These are phyloP conservation scores for Fusarium hostae DNA, from an alignment of 2,329 filamentous ascomycete genomes.

Conservation along the genomic window DNA sequence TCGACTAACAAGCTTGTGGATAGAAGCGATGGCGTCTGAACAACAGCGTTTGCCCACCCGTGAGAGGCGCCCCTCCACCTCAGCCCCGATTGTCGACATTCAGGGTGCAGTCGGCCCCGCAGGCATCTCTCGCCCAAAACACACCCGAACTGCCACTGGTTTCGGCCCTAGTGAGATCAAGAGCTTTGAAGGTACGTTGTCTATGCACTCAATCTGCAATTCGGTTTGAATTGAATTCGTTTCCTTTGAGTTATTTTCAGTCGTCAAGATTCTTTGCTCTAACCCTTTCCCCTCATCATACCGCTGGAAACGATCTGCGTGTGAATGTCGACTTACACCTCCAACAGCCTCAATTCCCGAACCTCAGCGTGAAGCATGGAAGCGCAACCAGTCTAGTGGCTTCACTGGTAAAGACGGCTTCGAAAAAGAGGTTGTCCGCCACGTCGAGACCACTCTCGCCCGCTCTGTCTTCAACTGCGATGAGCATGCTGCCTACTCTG, in stretches of 20 bases:
- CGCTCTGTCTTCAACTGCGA: slow-evolving; percentile 99
- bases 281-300: not conserved
- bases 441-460: slow-evolving; percentile 96
- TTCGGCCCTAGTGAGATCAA: slow-evolving; percentile 94
- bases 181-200: slow-evolving; percentile 79
- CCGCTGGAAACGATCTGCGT: not conserved
- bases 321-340: slow-evolving; percentile 16
- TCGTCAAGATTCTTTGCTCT: not conserved
- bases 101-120: slow-evolving; percentile 86
- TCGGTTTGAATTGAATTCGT: not conserved
- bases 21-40: slow-evolving; percentile 49
- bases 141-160: slow-evolving; percentile 96
- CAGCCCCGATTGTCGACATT: slow-evolving; percentile 87
- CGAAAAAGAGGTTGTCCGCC: slow-evolving; percentile 85
- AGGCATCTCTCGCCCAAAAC: slow-evolving; percentile 89
- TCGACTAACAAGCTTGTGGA: slow-evolving; percentile 32
- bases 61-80: slow-evolving; percentile 83
- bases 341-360: slow-evolving; percentile 81
- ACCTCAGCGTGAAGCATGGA: slow-evolving; percentile 84
- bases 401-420: slow-evolving; percentile 88
- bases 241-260: not conserved
- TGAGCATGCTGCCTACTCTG: slow-evolving; percentile 90
- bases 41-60: slow-evolving; percentile 62
- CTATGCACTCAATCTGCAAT: not conserved
- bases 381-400: slow-evolving; percentile 68